Percentiles rank a stretch among this genome's conserved stretches.
Evolutionary conservation across 257 asterid genomes (phyloP).

Genomic region (Galeopsis tetrahit): DNA sequence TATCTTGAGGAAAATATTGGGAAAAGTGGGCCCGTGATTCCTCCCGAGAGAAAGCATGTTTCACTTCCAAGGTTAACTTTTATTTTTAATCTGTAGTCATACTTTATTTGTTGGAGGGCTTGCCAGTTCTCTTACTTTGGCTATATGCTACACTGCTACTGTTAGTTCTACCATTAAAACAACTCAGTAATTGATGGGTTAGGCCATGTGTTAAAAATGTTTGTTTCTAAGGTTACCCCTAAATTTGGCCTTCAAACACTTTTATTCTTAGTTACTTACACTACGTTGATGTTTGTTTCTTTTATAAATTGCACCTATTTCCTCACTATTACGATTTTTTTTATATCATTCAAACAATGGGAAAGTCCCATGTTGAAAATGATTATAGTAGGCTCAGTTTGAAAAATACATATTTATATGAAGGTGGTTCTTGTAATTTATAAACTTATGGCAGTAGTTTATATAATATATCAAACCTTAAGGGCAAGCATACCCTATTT

Average conservation of each 20-base stretch:
- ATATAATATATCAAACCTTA: background rate
- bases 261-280: background rate
- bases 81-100: background rate
- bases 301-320: background rate
- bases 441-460: background rate
- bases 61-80: constrained; percentile 80
- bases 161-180: background rate
- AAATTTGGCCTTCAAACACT: background rate
- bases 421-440: background rate
- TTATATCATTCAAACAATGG: background rate
- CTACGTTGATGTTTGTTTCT: background rate
- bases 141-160: background rate
- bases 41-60: constrained; percentile 80
- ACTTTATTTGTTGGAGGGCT: constrained; percentile 10
- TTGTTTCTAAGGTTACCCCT: background rate
- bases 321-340: background rate
- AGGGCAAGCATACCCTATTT: background rate
- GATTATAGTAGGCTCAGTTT: background rate
- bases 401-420: background rate
- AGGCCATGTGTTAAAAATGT: background rate
- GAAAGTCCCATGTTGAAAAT: constrained; percentile 1
- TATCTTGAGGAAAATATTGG: constrained; percentile 82
- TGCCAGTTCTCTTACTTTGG: background rate
- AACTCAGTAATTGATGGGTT: background rate
- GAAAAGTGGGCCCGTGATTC: constrained; percentile 68